These are phyloP conservation scores for Podospora tetraspora DNA, from an alignment of 495 filamentous ascomycete species.

Conservation along the genomic window DNA sequence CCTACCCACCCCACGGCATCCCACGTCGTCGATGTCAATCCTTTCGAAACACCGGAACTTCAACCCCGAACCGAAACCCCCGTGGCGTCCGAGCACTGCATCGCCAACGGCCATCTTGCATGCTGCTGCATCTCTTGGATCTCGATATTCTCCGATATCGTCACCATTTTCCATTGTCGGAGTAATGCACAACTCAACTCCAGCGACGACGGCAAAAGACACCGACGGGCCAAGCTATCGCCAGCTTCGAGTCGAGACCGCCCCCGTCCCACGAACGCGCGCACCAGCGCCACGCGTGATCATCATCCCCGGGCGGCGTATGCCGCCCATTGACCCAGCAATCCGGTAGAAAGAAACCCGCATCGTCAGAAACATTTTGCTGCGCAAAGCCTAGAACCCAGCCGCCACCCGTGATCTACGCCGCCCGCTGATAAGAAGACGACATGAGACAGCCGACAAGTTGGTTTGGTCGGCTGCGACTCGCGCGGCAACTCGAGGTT, in stretches of 20 bases:
- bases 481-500: background rate
- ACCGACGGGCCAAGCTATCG: no score
- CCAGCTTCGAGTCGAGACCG: background rate
- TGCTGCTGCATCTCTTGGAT: background rate
- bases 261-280: background rate
- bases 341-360: background rate
- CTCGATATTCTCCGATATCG: background rate
- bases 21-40: background rate
- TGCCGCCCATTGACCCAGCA: background rate
- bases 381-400: background rate
- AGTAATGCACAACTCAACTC: background rate
- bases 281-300: background rate
- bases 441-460: conserved; percentile 1
- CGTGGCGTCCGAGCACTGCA: background rate
- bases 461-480: background rate
- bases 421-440: conserved; percentile 5
- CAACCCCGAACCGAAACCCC: background rate
- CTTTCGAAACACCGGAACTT: background rate
- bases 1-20: background rate
- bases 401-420: background rate
- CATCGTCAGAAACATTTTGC: background rate
- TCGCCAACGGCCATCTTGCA: background rate
- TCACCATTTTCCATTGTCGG: background rate
- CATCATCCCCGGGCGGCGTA: background rate
- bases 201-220: no score